These are phyloP conservation scores for Pholiota adiposa DNA, from an alignment of 1,284 basidiomycete species.

Conservation along the genomic window DNA sequence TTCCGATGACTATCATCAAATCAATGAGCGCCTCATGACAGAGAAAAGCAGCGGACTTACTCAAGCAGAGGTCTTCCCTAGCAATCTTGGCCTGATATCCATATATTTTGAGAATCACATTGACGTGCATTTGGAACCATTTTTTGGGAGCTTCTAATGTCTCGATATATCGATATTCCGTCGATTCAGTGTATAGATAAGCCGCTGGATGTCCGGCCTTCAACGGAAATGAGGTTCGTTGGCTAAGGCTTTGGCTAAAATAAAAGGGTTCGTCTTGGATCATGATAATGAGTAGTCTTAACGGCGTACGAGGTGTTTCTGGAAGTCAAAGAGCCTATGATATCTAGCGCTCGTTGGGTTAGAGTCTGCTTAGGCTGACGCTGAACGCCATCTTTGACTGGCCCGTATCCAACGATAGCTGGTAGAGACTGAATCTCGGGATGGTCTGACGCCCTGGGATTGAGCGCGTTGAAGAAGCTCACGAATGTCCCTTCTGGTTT, in stretches of 20 bases:
- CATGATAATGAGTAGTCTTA: neutral
- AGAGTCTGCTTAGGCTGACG: slow-evolving; percentile 57
- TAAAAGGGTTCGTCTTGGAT: slow-evolving; percentile 26
- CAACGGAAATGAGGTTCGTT: slow-evolving; percentile 54
- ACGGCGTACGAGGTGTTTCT: slow-evolving; percentile 25
- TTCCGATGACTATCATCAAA: slow-evolving; percentile 59
- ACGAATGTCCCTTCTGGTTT: slow-evolving; percentile 68
- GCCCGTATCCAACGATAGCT: slow-evolving; percentile 60
- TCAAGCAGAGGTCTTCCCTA: slow-evolving; percentile 66
- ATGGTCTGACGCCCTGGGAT: neutral
- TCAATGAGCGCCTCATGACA: neutral
- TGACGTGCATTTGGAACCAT: slow-evolving; percentile 68
- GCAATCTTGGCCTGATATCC: slow-evolving; percentile 52
- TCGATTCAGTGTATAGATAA: slow-evolving; percentile 61
- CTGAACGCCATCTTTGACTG: slow-evolving; percentile 46
- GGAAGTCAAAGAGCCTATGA: slow-evolving; percentile 50
- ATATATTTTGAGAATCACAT: slow-evolving; percentile 59
- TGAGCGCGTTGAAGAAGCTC: slow-evolving; percentile 64
- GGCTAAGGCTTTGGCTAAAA: neutral
- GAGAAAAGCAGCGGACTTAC: slow-evolving; percentile 39
- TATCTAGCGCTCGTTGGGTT: slow-evolving; percentile 43
- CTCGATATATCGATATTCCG: slow-evolving; percentile 63
- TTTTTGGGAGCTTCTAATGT: slow-evolving; percentile 55
- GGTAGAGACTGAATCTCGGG: slow-evolving; percentile 29
- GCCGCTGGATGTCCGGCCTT: slow-evolving; percentile 61